These are phyloP conservation scores for Aureobasidium sp. DNA, from an alignment of 2,329 filamentous ascomycete species.

Conservation along the genomic window DNA sequence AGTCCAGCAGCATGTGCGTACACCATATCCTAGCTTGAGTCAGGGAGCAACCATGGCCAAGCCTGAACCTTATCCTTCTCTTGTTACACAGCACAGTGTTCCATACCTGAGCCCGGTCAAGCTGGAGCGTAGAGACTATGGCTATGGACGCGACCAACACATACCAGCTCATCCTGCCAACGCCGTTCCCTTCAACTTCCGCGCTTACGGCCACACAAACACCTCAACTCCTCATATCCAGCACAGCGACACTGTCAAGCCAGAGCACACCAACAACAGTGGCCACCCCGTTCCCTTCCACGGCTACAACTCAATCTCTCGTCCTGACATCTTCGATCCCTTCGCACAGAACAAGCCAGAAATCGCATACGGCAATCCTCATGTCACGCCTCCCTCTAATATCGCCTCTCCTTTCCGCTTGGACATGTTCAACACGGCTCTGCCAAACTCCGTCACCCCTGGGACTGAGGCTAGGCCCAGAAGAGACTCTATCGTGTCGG, in stretches of 20 bases:
- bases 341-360: background rate
- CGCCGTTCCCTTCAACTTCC: background rate
- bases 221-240: background rate
- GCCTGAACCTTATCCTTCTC: background rate
- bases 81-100: background rate
- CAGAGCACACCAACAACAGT: background rate
- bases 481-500: background rate
- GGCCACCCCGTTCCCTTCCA: background rate
- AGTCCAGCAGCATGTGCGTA: background rate
- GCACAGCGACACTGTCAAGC: background rate
- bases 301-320: background rate
- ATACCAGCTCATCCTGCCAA: background rate
- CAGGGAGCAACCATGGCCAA: background rate
- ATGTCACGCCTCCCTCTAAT: background rate
- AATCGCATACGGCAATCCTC: background rate
- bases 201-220: background rate
- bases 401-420: background rate
- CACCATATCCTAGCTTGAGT: background rate
- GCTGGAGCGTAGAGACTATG: background rate
- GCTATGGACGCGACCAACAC: background rate
- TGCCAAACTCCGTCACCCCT: background rate
- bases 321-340: background rate
- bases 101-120: background rate
- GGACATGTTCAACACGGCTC: slow-evolving; percentile 1
- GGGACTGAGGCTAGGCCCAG: background rate